A percentile compares a stretch with the other conserved stretches of the same genome.
Evolutionary conservation across 345 rosid genomes (phyloP).

Genomic region (Eucalyptus pauciflora): DNA sequence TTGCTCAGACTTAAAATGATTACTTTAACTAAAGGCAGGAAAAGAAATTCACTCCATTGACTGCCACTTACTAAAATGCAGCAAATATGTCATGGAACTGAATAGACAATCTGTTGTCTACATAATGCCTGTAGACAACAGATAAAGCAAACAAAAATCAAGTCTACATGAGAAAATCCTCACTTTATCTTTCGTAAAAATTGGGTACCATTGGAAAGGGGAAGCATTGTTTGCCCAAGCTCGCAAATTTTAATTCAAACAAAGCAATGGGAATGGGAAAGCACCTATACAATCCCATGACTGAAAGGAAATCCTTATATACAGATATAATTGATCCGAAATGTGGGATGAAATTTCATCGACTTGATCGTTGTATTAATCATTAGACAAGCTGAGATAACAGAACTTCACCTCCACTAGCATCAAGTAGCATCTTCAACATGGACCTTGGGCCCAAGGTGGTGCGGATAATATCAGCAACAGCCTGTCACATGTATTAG

Average conservation of each 20-base stretch:
- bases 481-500: constrained; percentile 34
- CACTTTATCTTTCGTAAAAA: not conserved
- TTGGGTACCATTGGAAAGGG: not conserved
- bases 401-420: constrained; percentile 52
- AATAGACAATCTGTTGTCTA: not conserved
- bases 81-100: not conserved
- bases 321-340: not conserved
- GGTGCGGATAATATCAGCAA: constrained; percentile 88
- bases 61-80: not conserved
- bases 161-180: not conserved
- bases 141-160: not conserved
- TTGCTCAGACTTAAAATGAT: not conserved
- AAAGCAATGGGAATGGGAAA: not conserved
- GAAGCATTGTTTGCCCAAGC: not conserved
- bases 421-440: constrained; percentile 96
- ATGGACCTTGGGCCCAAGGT: constrained; percentile 96
- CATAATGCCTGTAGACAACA: not conserved
- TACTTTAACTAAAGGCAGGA: not conserved
- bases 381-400: not conserved
- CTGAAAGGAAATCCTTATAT: not conserved
- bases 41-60: not conserved
- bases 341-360: not conserved
- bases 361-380: not conserved
- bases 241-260: not conserved
- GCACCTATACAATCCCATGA: not conserved